A percentile compares a stretch with the other conserved stretches of the same genome.
These are phyloP conservation scores for Yamadazyma epiphylla DNA, from an alignment of 1,139 yeast genomes.

Conservation along the genomic window DNA sequence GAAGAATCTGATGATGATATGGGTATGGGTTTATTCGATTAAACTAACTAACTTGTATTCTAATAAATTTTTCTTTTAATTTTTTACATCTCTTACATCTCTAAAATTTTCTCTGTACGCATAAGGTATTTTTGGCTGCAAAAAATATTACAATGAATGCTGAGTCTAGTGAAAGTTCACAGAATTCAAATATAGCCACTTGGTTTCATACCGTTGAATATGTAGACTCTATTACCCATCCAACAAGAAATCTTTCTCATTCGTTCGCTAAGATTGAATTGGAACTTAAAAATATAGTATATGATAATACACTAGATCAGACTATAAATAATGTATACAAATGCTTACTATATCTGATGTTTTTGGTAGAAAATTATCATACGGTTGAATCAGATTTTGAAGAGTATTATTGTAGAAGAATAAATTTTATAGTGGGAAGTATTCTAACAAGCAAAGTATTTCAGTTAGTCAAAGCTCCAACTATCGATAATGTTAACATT, in stretches of 20 bases:
- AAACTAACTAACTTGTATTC: slow-evolving; percentile 32
- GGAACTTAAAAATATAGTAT: slow-evolving; percentile 9
- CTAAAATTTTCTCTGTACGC: neutral
- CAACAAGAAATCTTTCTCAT: slow-evolving; percentile 15
- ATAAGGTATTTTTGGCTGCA: slow-evolving; percentile 3
- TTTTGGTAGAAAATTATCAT: slow-evolving; percentile 7
- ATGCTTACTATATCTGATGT: slow-evolving; percentile 9
- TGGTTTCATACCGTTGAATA: slow-evolving; percentile 10
- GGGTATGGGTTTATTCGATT: slow-evolving; percentile 93
- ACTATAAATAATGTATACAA: slow-evolving; percentile 9
- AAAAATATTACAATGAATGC: neutral
- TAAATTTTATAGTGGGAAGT: slow-evolving; percentile 3
- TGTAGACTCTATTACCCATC: slow-evolving; percentile 4
- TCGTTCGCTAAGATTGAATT: slow-evolving; percentile 15
- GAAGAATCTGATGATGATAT: slow-evolving; percentile 71
- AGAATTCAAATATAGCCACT: slow-evolving; percentile 13
- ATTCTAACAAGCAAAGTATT: slow-evolving; percentile 7
- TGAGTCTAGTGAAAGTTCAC: slow-evolving; percentile 7
- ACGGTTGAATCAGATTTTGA: slow-evolving; percentile 7
- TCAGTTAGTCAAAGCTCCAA: slow-evolving; percentile 5
- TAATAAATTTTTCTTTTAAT: slow-evolving; percentile 5
- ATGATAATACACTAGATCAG: neutral
- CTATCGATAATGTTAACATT: slow-evolving; percentile 7
- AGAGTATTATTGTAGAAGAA: slow-evolving; percentile 7
- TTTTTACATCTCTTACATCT: neutral